Percentiles rank a stretch among this genome's conserved stretches.
These are phyloP conservation scores for Fonsecaea pedrosoi DNA, from an alignment of 2,329 filamentous ascomycete genomes.

Conservation along the genomic window DNA sequence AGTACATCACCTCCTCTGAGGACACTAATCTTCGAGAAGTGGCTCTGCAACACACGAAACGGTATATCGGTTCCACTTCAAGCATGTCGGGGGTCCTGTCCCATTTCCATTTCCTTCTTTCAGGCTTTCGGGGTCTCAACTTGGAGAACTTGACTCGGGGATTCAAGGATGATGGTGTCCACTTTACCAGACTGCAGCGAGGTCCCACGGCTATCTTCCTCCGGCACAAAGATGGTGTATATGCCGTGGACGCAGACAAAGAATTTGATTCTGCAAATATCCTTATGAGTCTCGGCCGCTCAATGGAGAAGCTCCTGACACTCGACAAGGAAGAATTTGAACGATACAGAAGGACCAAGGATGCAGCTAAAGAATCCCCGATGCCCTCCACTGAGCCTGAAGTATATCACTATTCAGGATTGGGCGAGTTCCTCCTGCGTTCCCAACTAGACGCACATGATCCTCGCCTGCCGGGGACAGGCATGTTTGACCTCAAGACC, in stretches of 20 bases:
- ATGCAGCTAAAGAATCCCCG: slow-evolving; percentile 66
- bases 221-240: slow-evolving; percentile 80
- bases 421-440: slow-evolving; percentile 89
- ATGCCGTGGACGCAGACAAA: slow-evolving; percentile 96
- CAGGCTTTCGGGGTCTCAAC: slow-evolving; percentile 78
- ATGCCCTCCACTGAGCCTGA: slow-evolving; percentile 62
- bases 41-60: slow-evolving; percentile 70
- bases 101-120: slow-evolving; percentile 93
- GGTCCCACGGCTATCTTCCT: slow-evolving; percentile 82
- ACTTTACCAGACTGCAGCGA: slow-evolving; percentile 75
- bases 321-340: slow-evolving; percentile 82
- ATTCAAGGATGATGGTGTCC: slow-evolving; percentile 65
- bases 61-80: slow-evolving; percentile 93
- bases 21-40: slow-evolving; percentile 74
- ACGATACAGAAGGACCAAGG: slow-evolving; percentile 74
- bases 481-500: slow-evolving; percentile 96
- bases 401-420: slow-evolving; percentile 83
- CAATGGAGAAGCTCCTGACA: slow-evolving; percentile 94
- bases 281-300: slow-evolving; percentile 89
- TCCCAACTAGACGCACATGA: slow-evolving; percentile 95
- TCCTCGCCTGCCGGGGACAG: slow-evolving; percentile 81
- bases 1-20: slow-evolving; percentile 90
- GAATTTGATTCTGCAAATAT: slow-evolving; percentile 84
- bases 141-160: slow-evolving; percentile 68
- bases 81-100: slow-evolving; percentile 89